Evolutionary conservation across 106 monocot genomes (phyloP), one percentile per base, ranked within the genome.

Genomic region (Vanilla planifolia): DNA sequence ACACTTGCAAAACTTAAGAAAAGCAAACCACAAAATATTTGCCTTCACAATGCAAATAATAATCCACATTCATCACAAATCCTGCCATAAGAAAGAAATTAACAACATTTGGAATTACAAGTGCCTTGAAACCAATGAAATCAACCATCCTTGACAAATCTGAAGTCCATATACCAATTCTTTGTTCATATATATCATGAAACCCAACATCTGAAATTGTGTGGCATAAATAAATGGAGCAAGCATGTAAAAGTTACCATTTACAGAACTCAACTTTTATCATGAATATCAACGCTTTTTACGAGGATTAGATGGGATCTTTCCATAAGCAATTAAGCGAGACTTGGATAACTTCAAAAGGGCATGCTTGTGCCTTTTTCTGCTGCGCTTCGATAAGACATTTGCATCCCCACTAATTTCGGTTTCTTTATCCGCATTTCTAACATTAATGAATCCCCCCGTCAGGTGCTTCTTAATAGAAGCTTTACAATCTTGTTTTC

Each of bases 291-390:
- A 83, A 27, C 72, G 56, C 28, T 82, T 87, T 53, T 82, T 87
- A 8, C 53, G 36, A 36, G 42, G 46, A 61, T 79, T 77, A 13
- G 70, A 21, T 1, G 64, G 79, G 29, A 77, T 70, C 51, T 65
- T 80, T 61, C 89, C 84, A 78, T 80, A 89, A 21, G 84, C 89
- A 19, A 58, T 23, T 15, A 84, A 73, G 51, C 89, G 75, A 4
- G 77, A 71, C 22, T 9, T 13, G 9, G 84, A 57, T 39, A 77
- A 41, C 58, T 89, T 89, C 61, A 89, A 37, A 25, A 80, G 84
- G 27, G 74, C 68, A 55, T 77, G 70, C 19, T 75, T 59, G 23
- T 26, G 73, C 52, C 71, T 74, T 51, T 80, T 80, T 47, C 56
- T 75, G 21, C 27, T 69, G 23, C 68, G 69, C 52, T 71, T 80